These are phyloP conservation scores for Amanita polypyramis DNA, from an alignment of 768 basidiomycete species.

Conservation along the genomic window DNA sequence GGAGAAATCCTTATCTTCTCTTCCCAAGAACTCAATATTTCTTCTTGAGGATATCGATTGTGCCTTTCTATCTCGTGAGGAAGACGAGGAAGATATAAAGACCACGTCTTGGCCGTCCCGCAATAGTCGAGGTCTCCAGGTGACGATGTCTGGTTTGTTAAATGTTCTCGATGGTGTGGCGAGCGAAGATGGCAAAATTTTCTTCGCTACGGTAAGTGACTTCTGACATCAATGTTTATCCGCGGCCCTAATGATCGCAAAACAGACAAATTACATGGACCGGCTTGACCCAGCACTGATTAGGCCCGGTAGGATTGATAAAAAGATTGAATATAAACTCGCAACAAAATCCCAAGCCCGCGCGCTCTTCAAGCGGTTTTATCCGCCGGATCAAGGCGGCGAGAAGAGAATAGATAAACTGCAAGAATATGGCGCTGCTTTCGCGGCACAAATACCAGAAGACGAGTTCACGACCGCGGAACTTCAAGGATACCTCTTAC, in stretches of 20 bases:
- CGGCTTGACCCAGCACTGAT: slow-evolving; percentile 43
- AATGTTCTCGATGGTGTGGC: slow-evolving; percentile 54
- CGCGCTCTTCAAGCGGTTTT: slow-evolving; percentile 41
- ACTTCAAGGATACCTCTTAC: slow-evolving; percentile 33
- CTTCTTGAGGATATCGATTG: slow-evolving; percentile 56
- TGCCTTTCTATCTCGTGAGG: slow-evolving; percentile 40
- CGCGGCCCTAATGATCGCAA: not conserved
- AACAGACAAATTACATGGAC: slow-evolving; percentile 46
- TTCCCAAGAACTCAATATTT: slow-evolving; percentile 43
- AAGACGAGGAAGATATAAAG: slow-evolving; percentile 18
- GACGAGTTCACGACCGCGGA: slow-evolving; percentile 30
- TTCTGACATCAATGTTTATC: too few relatives aligned
- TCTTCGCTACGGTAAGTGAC: slow-evolving; percentile 42
- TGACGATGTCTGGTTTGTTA: slow-evolving; percentile 44
- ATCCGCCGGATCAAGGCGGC: slow-evolving; percentile 14
- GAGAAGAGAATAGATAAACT: not conserved
- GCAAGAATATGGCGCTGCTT: slow-evolving; percentile 14
- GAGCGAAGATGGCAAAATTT: slow-evolving; percentile 49
- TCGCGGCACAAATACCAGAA: slow-evolving; percentile 23
- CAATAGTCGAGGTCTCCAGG: too few relatives aligned
- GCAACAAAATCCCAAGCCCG: slow-evolving; percentile 36
- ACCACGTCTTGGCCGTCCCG: not conserved
- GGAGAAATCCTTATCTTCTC: slow-evolving; percentile 30
- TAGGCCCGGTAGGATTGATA: slow-evolving; percentile 48
- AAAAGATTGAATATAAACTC: slow-evolving; percentile 38